A percentile compares a stretch with the other conserved stretches of the same genome.
Evolutionary conservation across 2,329 filamentous ascomycete species (phyloP).

Genomic region (Fusarium nematophilum): DNA sequence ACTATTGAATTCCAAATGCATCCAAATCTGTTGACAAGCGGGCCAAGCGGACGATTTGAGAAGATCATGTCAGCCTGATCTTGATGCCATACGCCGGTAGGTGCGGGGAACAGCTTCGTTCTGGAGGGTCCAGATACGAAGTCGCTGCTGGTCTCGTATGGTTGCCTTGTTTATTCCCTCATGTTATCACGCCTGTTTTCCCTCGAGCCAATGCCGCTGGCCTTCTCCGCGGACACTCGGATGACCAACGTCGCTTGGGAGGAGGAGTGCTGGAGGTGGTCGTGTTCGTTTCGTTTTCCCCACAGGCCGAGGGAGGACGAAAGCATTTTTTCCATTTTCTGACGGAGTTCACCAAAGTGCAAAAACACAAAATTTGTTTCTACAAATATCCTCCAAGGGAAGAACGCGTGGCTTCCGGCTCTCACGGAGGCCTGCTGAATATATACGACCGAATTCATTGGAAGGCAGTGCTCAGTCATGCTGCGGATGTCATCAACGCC

Average conservation of each 20-base stretch:
- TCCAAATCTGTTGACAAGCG: neutral
- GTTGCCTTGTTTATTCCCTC: conserved; percentile 34
- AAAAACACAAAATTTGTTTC: neutral
- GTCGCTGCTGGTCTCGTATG: conserved; percentile 29
- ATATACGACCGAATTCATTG: conserved; percentile 25
- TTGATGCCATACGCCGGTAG: conserved; percentile 14
- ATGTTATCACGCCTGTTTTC: conserved; percentile 25
- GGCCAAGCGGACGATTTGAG: conserved; percentile 6
- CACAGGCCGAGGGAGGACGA: conserved; percentile 1
- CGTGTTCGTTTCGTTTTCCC: conserved; percentile 13
- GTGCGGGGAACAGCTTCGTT: conserved; percentile 24
- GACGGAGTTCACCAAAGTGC: conserved; percentile 18
- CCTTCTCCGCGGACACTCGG: conserved; percentile 29
- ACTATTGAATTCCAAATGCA: too few relatives aligned
- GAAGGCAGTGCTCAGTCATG: conserved; percentile 5
- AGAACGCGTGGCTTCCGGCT: conserved; percentile 15
- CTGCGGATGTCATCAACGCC: neutral
- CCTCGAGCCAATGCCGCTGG: conserved; percentile 19
- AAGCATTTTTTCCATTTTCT: neutral
- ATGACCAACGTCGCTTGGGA: conserved; percentile 28
- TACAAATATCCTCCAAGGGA: too few relatives aligned
- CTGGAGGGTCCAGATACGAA: conserved; percentile 29
- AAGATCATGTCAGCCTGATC: conserved; percentile 31
- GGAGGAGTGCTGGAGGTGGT: conserved; percentile 12
- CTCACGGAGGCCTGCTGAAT: conserved; percentile 24